Evolutionary conservation across 495 filamentous ascomycete species (phyloP).

Genomic region (Chaetomium tenue): DNA sequence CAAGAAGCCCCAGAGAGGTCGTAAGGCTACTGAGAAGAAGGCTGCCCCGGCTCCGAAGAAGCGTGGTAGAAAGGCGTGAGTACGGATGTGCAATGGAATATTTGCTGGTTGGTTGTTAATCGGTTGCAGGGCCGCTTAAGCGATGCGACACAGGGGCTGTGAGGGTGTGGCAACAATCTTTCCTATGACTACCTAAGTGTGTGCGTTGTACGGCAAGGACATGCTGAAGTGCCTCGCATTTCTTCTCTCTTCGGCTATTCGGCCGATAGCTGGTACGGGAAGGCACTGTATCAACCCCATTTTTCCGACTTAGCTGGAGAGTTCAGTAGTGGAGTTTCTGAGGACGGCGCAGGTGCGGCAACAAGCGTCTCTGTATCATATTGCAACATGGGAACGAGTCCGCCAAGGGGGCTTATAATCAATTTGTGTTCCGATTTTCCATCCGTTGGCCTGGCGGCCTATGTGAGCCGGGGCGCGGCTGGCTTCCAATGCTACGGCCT

Average conservation of each 20-base stretch:
- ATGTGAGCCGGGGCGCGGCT: not conserved
- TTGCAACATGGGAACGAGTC: not conserved
- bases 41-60: slow-evolving; percentile 23
- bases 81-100: not conserved
- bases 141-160: not conserved
- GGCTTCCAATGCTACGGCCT: not conserved
- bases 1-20: slow-evolving; percentile 33
- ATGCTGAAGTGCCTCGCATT: not conserved
- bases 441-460: not conserved
- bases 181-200: not conserved
- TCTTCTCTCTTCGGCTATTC: not conserved
- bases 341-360: slow-evolving; percentile 6
- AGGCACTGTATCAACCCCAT: not conserved
- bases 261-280: not conserved
- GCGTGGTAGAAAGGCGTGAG: slow-evolving; percentile 27
- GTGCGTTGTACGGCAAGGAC: not conserved
- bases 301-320: not conserved
- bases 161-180: not conserved
- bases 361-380: slow-evolving; percentile 2
- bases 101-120: not conserved
- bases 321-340: not conserved
- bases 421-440: not conserved
- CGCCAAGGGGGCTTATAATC: not conserved
- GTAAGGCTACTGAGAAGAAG: slow-evolving; percentile 29
- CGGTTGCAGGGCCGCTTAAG: slow-evolving; percentile 6